These are phyloP conservation scores for Schoenoplectus tabernaemontani DNA, from an alignment of 202 grass and related monocot species.

Conservation along the genomic window DNA sequence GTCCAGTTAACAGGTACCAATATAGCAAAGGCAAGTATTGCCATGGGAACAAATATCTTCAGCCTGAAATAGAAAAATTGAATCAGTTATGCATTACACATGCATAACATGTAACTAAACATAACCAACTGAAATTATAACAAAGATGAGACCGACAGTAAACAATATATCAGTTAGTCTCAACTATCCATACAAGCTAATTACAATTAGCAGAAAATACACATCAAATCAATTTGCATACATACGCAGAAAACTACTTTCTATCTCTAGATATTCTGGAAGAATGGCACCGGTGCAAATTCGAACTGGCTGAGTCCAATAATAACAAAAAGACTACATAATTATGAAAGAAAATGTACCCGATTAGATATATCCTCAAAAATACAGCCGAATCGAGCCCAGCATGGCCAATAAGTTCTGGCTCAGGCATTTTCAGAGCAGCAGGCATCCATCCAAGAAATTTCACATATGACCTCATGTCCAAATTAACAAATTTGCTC, in stretches of 20 bases:
- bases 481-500: constrained; percentile 89
- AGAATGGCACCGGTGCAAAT: not conserved
- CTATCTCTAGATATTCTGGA: not conserved
- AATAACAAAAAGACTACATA: not conserved
- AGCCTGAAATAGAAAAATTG: constrained; percentile 38
- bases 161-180: not conserved
- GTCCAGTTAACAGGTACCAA: constrained; percentile 98
- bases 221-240: not conserved
- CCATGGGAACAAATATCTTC: constrained; percentile 91
- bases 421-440: constrained; percentile 97
- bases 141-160: not conserved
- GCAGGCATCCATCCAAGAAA: constrained; percentile 90
- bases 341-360: constrained; percentile 35
- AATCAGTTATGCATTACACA: not conserved
- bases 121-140: not conserved
- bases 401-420: constrained; percentile 89
- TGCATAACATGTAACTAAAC: not conserved
- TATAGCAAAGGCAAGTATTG: constrained; percentile 68
- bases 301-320: not conserved
- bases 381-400: constrained; percentile 95
- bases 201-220: not conserved
- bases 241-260: not conserved
- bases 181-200: not conserved
- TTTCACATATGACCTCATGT: constrained; percentile 78
- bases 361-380: constrained; percentile 90